Evolutionary conservation across 1,284 basidiomycete species (phyloP), one percentile per base, ranked within the genome.

Genomic region (Puccinia novopanici): DNA sequence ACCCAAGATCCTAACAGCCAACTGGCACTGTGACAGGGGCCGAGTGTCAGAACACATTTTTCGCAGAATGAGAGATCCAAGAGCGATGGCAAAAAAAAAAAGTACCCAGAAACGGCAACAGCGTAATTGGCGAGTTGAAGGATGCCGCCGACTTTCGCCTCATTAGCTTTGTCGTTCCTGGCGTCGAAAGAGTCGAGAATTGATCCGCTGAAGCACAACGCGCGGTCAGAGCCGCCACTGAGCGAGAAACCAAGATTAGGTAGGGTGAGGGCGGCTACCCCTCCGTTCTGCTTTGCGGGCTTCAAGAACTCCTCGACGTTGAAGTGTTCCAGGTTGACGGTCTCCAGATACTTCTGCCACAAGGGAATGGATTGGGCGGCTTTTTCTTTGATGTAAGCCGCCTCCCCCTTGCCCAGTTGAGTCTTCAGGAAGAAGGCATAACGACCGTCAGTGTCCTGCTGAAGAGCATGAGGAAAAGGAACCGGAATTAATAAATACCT

Each of bases 1-100:
- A 63, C 77, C 68, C 67, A 80, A 1, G 78, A 73, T 24, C 78
- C 78, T 37, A 80, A 55, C 3, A 74, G 19, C 78, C 78, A 80
- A 52, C 67, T 59, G 27, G 70, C 57, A 22, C 78, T 80, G 27
- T 15, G 19, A 52, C 1, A 37, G 19, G 15, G 42, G 22, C 63
- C 17, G 27, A 24, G 45, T 15, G 2, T 52, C 24, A 70, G 42
- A 34, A 17, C 8, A 15, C 3, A 63, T 40, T 42, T 17, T 5
- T 9, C 34, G 34, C 61, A 63, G 17, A 10, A 40, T 54, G 52
- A n/a, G 52, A n/a, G 6, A 54, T 63, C 8, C 19, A 63, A 61
- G 30, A 19, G 13, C 19, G 30, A 34, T 63, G 9, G 12, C 2
- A 40, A 40, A 63, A 42, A 37, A 37, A 67, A 3, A 79, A 48